These are phyloP conservation scores for Phytophthora litchii DNA, from an alignment of 352 stramenopile species.

Conservation along the genomic window DNA sequence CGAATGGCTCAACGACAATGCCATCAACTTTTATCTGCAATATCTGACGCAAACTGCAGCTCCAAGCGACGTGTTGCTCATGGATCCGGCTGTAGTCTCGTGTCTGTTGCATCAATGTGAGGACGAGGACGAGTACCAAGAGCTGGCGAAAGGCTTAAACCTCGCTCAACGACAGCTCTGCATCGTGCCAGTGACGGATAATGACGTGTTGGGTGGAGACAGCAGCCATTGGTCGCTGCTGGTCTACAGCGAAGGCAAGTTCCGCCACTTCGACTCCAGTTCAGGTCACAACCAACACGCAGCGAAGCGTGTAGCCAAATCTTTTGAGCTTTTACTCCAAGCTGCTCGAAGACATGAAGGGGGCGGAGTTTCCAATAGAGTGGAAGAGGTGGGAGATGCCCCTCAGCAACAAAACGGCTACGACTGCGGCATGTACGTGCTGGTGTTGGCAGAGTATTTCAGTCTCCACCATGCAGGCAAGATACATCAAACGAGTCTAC, in stretches of 20 bases:
- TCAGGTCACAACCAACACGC: conserved; percentile 58
- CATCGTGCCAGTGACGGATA: conserved; percentile 78
- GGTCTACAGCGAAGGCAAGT: conserved; percentile 45
- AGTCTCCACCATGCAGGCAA: conserved; percentile 33
- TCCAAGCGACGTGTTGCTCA: conserved; percentile 54
- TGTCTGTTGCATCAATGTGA: conserved; percentile 86
- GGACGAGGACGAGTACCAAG: conserved; percentile 75
- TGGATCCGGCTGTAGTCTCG: conserved; percentile 81
- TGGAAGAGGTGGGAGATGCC: conserved; percentile 42
- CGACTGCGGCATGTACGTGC: conserved; percentile 85
- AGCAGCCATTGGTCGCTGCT: conserved; percentile 84
- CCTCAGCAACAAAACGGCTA: conserved; percentile 82
- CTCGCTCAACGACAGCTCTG: conserved; percentile 47
- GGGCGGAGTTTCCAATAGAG: conserved; percentile 9
- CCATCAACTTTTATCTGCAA: conserved; percentile 87
- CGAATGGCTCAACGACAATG: conserved; percentile 86
- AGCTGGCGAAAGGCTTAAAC: conserved; percentile 57
- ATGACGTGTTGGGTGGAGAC: conserved; percentile 52
- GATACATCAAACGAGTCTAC: conserved; percentile 20
- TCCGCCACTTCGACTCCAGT: conserved; percentile 81
- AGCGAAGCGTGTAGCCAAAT: conserved; percentile 43
- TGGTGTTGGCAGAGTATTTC: conserved; percentile 69
- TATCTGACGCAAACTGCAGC: conserved; percentile 53
- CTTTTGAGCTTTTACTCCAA: conserved; percentile 52
- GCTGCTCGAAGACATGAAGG: conserved; percentile 12